phyloP scores from a whole-genome alignment of 805 yeast genomes.

The Maudiozyma barnettii region DNA sequence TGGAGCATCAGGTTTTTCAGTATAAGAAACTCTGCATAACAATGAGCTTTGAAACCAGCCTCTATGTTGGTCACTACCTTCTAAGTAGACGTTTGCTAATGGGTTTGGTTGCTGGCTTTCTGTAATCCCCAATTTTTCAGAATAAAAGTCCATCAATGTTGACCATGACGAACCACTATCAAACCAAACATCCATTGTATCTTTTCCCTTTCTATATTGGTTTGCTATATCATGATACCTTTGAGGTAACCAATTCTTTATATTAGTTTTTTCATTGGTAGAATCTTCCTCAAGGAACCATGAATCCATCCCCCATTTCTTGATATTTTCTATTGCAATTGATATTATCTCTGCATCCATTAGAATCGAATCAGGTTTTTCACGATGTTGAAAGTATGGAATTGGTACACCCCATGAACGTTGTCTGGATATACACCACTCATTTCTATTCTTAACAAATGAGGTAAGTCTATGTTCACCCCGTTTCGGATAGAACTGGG shows the following conservation, averaged over 20 bases:
- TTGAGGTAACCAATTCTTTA: conserved; percentile 60
- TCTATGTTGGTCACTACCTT: conserved; percentile 97
- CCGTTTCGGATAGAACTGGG: conserved; percentile 61
- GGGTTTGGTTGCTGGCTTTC: conserved; percentile 29
- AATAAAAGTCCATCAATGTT: conserved; percentile 28
- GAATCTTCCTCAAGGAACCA: conserved; percentile 54
- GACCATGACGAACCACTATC: conserved; percentile 94
- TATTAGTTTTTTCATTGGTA: conserved; percentile 34
- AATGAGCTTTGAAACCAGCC: conserved; percentile 98
- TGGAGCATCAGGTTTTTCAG: conserved; percentile 41
- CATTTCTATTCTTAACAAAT: conserved; percentile 69
- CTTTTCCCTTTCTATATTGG: conserved; percentile 56
- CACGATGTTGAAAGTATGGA: conserved; percentile 62
- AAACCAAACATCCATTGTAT: conserved; percentile 99
- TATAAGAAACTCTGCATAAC: conserved; percentile 57
- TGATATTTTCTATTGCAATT: conserved; percentile 48
- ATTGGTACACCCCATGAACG: conserved; percentile 98
- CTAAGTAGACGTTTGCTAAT: conserved; percentile 78
- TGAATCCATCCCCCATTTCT: conserved; percentile 52
- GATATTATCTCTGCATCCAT: conserved; percentile 47
- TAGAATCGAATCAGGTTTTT: conserved; percentile 51
- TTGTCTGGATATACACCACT: conserved; percentile 97
- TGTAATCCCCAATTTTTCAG: conserved; percentile 27
- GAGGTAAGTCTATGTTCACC: conserved; percentile 65
- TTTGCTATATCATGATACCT: conserved; percentile 33